Evolutionary conservation across 2,329 filamentous ascomycete species (phyloP), one percentile per base, ranked within the genome.

Genomic region (Colletotrichum agaves): DNA sequence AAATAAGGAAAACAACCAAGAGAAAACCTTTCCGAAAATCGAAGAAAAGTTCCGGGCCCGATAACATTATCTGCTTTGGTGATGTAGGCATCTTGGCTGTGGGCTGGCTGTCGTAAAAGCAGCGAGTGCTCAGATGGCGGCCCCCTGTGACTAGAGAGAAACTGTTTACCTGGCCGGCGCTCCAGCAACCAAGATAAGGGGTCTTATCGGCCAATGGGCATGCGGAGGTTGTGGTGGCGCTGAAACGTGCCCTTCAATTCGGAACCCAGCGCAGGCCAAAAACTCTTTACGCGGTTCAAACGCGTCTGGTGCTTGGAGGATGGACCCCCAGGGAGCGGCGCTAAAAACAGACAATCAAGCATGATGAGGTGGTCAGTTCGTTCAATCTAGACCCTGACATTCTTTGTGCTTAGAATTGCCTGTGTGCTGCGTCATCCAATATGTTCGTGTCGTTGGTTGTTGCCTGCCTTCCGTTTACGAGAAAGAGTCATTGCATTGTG

Each of bases 231-330:
- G 41, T 46, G 52, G 37, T 52, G 50, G 59, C 53, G 52, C 47
- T 44, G 35, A 55, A 69, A 66, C 57, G 43, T n/a, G 31, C 33
- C 52, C 56, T 43, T 17, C 23, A 27, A 31, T 44, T 43, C 33
- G 27, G 49, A 58, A 46, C 55, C 27, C 27, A 68, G 53, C 63
- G 59, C 67, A 69, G 57, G 31, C 56, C 39, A 46, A 55, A 67
- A 69, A 47, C 67, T 69, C 69, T 71, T 70, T 67, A 71, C 69
- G 67, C 69, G 69, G 50, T 61, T 35, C n/a, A 35, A 31, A 69
- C 69, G 67, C 67, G 67, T 41, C 43, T 50, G 19, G 10, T 33
- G 46, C 58, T 31, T 56, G 35, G 13, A 62, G 43, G 33, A 31
- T 49, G 41, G 41, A 46, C 57, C 23, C 59, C 47, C 47, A 47